A percentile compares a stretch with the other conserved stretches of the same genome.
Evolutionary conservation across 2,329 filamentous ascomycete species (phyloP).

Genomic region (Alternaria triticimaculans): DNA sequence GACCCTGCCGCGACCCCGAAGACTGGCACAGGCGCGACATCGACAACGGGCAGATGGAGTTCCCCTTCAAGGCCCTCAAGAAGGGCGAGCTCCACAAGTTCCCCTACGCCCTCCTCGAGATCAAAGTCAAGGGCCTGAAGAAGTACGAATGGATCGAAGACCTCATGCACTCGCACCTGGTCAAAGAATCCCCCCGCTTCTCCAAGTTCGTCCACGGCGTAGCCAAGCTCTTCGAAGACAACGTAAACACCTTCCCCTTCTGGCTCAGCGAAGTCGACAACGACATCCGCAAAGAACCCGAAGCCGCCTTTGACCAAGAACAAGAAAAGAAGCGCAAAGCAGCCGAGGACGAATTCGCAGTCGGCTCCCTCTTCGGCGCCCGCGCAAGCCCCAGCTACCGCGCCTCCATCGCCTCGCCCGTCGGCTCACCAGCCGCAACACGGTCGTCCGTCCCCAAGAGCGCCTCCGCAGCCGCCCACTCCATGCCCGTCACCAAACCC

Average conservation of each 20-base stretch:
- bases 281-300: conserved; percentile 92
- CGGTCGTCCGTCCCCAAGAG: conserved; percentile 36
- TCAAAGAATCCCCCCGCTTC: conserved; percentile 87
- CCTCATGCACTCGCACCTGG: conserved; percentile 88
- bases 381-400: conserved; percentile 52
- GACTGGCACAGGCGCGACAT: conserved; percentile 94
- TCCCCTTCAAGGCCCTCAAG: conserved; percentile 85
- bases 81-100: conserved; percentile 92
- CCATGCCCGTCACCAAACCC: conserved; percentile 25
- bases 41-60: conserved; percentile 80
- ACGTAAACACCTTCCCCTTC: conserved; percentile 95
- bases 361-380: conserved; percentile 81
- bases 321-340: conserved; percentile 81
- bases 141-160: conserved; percentile 88
- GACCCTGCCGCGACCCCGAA: conserved; percentile 86
- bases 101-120: conserved; percentile 88
- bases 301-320: conserved; percentile 88
- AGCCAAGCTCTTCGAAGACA: conserved; percentile 87
- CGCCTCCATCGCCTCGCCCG: conserved; percentile 68
- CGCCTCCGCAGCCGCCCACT: conserved; percentile 26
- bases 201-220: conserved; percentile 97
- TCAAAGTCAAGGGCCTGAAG: conserved; percentile 78
- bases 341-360: conserved; percentile 85
- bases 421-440: conserved; percentile 63
- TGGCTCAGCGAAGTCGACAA: conserved; percentile 92